Percentiles rank a stretch among this genome's conserved stretches.
These are phyloP conservation scores for Bjerkandera adusta DNA, from an alignment of 1,284 basidiomycete species.

Conservation along the genomic window DNA sequence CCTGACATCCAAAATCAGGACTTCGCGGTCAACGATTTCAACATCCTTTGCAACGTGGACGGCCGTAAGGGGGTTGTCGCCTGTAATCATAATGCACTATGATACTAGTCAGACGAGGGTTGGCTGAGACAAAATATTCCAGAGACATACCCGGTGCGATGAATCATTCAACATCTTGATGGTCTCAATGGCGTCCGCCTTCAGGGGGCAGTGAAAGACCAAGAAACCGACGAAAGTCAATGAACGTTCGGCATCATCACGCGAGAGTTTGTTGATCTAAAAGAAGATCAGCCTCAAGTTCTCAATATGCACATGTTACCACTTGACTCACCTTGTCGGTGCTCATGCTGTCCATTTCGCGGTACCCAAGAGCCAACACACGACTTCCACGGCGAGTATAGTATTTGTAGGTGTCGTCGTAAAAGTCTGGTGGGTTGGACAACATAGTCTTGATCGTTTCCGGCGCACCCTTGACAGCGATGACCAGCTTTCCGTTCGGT, in stretches of 20 bases:
- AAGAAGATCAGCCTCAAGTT: not conserved
- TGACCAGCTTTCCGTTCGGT: conserved; percentile 56
- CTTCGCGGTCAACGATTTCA: conserved; percentile 93
- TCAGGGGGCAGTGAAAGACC: conserved; percentile 95
- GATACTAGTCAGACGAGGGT: not conserved
- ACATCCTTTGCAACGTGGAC: conserved; percentile 93
- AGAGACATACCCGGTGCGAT: conserved; percentile 81
- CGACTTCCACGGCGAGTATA: conserved; percentile 90
- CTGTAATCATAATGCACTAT: conserved; percentile 96
- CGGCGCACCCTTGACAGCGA: conserved; percentile 90
- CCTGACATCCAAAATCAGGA: conserved; percentile 85
- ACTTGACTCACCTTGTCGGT: conserved; percentile 56
- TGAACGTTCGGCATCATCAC: conserved; percentile 76
- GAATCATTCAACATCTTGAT: conserved; percentile 93
- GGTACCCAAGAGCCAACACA: conserved; percentile 86
- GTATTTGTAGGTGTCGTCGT: conserved; percentile 92
- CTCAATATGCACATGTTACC: not conserved
- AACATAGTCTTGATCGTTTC: conserved; percentile 93
- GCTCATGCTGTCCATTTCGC: conserved; percentile 71
- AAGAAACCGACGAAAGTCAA: conserved; percentile 89
- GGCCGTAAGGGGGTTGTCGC: conserved; percentile 94
- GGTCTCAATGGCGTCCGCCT: conserved; percentile 86
- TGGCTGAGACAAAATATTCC: not conserved
- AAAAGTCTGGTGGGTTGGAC: conserved; percentile 65
- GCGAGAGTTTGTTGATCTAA: conserved; percentile 81